Evolutionary conservation across 352 stramenopile species (phyloP).

Genomic region (Phytophthora chlamydospora): DNA sequence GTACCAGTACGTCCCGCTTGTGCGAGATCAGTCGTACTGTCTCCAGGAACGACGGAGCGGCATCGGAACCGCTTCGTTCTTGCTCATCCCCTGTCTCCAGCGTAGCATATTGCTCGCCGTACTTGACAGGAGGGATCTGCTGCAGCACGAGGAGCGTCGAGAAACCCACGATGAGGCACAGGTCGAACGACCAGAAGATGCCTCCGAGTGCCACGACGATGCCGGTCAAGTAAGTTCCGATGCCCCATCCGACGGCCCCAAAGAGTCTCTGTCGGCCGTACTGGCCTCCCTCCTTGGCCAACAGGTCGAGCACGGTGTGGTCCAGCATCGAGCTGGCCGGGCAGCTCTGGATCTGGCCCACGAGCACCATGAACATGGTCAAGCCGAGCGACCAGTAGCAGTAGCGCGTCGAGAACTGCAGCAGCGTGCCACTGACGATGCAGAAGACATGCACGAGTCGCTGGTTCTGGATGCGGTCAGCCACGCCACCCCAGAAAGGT

Average conservation of each 20-base stretch:
- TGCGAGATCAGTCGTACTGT: conserved; percentile 33
- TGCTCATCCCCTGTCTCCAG: conserved; percentile 13
- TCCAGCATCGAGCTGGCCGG: conserved; percentile 66
- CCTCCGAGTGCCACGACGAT: conserved; percentile 53
- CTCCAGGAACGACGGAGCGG: conserved; percentile 51
- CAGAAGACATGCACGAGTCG: conserved; percentile 66
- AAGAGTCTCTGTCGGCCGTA: conserved; percentile 83
- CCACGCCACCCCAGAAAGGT: conserved; percentile 70
- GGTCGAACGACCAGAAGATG: conserved; percentile 72
- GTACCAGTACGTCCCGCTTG: conserved; percentile 61
- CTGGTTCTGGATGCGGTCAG: conserved; percentile 63
- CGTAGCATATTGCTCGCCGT: conserved; percentile 24
- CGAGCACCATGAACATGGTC: conserved; percentile 48
- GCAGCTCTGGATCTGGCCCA: conserved; percentile 58
- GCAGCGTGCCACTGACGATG: conserved; percentile 53
- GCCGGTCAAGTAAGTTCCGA: conserved; percentile 61
- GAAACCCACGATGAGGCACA: conserved; percentile 53
- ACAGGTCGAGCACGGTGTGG: conserved; percentile 64
- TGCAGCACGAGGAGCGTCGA: conserved; percentile 58
- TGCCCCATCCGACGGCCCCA: conserved; percentile 65
- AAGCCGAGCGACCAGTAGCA: conserved; percentile 44
- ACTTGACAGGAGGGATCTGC: conserved; percentile 52
- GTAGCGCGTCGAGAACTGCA: conserved; percentile 60
- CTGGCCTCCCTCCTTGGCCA: conserved; percentile 64
- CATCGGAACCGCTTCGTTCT: background rate